Evolutionary conservation across 179 eudicot species (phyloP).

Genomic region (Drosera spatulata): DNA sequence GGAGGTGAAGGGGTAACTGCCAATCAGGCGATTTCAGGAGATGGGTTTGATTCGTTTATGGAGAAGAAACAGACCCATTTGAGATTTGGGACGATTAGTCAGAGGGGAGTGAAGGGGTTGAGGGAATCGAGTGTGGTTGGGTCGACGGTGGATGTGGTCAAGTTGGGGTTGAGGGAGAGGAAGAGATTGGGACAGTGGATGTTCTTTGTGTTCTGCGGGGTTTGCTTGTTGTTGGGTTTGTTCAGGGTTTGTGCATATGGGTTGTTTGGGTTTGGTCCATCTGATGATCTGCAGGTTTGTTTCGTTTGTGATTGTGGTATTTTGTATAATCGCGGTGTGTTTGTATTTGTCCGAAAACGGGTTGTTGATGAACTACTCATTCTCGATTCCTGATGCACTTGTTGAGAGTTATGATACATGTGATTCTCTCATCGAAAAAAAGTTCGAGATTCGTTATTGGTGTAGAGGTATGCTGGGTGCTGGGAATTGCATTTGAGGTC

Average conservation of each 20-base stretch:
- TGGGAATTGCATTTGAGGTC: too few relatives aligned
- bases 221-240: constrained; percentile 65
- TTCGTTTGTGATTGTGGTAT: not conserved
- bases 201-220: constrained; percentile 71
- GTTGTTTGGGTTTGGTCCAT: constrained; percentile 47
- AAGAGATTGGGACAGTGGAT: constrained; percentile 69
- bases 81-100: constrained; percentile 21
- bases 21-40: constrained; percentile 9
- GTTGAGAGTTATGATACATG: too few relatives aligned
- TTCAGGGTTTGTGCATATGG: constrained; percentile 60
- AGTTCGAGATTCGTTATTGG: too few relatives aligned
- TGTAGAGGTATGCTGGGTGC: too few relatives aligned
- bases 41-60: constrained; percentile 27
- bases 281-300: constrained; percentile 28
- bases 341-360: too few relatives aligned
- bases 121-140: constrained; percentile 23
- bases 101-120: constrained; percentile 19
- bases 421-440: too few relatives aligned
- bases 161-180: constrained; percentile 41
- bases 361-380: too few relatives aligned
- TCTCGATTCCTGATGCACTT: too few relatives aligned
- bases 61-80: constrained; percentile 38
- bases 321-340: not conserved
- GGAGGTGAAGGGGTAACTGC: too few relatives aligned
- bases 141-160: constrained; percentile 27